Conservation (phyloP, 1,139 yeast genomes). For the Yamadazyma diospyri region DNA sequence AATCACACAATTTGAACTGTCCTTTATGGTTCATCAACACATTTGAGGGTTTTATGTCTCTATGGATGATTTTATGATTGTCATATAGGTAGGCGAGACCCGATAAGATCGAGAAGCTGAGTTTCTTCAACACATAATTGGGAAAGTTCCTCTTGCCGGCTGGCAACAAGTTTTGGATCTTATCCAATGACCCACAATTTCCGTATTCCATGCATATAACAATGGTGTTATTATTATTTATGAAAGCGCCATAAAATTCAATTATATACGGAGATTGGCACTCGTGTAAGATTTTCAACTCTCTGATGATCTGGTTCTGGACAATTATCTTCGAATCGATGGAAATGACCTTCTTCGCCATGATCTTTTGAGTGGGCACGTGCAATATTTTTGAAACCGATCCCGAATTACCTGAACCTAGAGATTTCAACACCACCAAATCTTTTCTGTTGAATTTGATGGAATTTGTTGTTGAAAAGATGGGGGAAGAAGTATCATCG, state of each 20-base stretch:
- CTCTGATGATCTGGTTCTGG: slow-evolving; percentile 84
- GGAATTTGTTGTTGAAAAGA: slow-evolving; percentile 36
- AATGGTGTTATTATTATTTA: slow-evolving; percentile 59
- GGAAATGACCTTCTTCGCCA: slow-evolving; percentile 89
- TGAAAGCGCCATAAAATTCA: slow-evolving; percentile 86
- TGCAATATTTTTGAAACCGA: slow-evolving; percentile 86
- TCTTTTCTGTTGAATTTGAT: slow-evolving; percentile 60
- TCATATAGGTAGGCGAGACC: slow-evolving; percentile 81
- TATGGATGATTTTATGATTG: slow-evolving; percentile 81
- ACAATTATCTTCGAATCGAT: slow-evolving; percentile 79
- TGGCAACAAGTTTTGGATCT: slow-evolving; percentile 55
- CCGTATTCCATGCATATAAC: slow-evolving; percentile 94
- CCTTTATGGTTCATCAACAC: slow-evolving; percentile 78
- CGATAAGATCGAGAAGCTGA: slow-evolving; percentile 71
- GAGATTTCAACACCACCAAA: slow-evolving; percentile 65
- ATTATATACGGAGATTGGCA: slow-evolving; percentile 82
- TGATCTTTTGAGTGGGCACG: slow-evolving; percentile 78
- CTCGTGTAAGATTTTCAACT: slow-evolving; percentile 85
- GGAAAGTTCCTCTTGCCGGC: slow-evolving; percentile 40
- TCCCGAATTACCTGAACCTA: slow-evolving; percentile 95
- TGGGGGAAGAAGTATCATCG: slow-evolving; percentile 24
- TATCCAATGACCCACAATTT: slow-evolving; percentile 91
- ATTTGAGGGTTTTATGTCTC: slow-evolving; percentile 79
- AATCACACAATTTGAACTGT: slow-evolving; percentile 81
- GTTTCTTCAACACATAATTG: slow-evolving; percentile 65